Conservation (phyloP, 495 filamentous ascomycete genomes). For the Podospora tetraspora region DNA sequence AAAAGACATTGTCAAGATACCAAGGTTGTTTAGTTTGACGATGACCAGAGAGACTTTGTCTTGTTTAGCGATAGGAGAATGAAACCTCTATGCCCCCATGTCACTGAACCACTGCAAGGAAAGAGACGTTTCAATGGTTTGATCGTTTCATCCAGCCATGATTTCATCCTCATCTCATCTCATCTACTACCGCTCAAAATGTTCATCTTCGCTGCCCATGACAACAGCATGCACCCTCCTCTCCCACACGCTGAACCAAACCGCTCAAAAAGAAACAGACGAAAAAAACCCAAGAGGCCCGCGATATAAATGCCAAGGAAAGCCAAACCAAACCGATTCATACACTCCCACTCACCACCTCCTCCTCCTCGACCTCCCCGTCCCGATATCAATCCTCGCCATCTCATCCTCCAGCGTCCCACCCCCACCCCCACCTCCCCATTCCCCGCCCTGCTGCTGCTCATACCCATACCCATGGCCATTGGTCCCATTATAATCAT, state of each 20-base stretch:
- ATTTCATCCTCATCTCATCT: neutral
- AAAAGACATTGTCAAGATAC: neutral
- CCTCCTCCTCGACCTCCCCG: slow-evolving; percentile 33
- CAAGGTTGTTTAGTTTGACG: neutral
- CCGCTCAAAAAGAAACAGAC: neutral
- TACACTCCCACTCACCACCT: slow-evolving; percentile 7
- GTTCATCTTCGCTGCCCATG: neutral
- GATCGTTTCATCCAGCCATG: neutral
- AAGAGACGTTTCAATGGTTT: neutral
- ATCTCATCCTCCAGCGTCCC: slow-evolving; percentile 71
- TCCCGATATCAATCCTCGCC: slow-evolving; percentile 75
- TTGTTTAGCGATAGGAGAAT: neutral
- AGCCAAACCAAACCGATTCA: neutral
- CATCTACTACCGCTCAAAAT: neutral
- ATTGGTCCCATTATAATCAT: slow-evolving; percentile 3
- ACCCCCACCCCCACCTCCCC: slow-evolving; percentile 31
- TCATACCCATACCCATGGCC: slow-evolving; percentile 8
- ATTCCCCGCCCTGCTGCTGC: neutral
- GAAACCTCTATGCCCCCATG: neutral
- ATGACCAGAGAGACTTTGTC: neutral
- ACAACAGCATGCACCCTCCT: neutral
- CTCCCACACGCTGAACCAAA: neutral
- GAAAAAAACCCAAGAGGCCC: neutral
- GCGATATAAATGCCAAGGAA: neutral
- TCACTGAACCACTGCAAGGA: neutral